A percentile compares a stretch with the other conserved stretches of the same genome.
Conservation (phyloP, 805 yeast genomes). For the Yamadazyma olivae region DNA sequence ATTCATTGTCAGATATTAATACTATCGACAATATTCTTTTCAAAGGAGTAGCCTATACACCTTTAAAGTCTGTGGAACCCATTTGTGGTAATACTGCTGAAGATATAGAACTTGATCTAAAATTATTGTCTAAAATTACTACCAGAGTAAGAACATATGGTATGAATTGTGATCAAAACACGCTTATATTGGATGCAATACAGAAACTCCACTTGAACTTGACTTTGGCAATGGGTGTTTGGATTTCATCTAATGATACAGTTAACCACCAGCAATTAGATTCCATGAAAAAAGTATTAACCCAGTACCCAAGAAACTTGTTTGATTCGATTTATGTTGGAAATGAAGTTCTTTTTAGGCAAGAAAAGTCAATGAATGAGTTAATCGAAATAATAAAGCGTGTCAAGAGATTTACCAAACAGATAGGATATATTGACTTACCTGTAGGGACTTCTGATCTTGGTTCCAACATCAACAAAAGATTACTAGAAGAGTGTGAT, state of each 20-base stretch:
- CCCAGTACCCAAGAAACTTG: slow-evolving; percentile 39
- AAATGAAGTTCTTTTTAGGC: slow-evolving; percentile 58
- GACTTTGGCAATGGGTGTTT: slow-evolving; percentile 59
- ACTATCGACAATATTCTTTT: slow-evolving; percentile 7
- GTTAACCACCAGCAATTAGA: slow-evolving; percentile 46
- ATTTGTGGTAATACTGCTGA: slow-evolving; percentile 47
- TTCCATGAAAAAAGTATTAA: slow-evolving; percentile 41
- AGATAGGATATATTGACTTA: slow-evolving; percentile 30
- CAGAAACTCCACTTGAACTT: slow-evolving; percentile 47
- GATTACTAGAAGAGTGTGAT: slow-evolving; percentile 45
- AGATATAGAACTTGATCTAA: slow-evolving; percentile 55
- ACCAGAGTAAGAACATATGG: slow-evolving; percentile 57
- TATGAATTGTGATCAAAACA: slow-evolving; percentile 58
- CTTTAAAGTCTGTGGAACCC: slow-evolving; percentile 50
- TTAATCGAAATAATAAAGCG: slow-evolving; percentile 42
- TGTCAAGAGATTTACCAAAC: slow-evolving; percentile 35
- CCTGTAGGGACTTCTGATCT: slow-evolving; percentile 65
- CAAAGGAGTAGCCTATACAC: slow-evolving; percentile 58
- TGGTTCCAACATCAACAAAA: slow-evolving; percentile 43
- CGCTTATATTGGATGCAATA: slow-evolving; percentile 51
- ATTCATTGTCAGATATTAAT: no score
- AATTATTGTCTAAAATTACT: slow-evolving; percentile 56
- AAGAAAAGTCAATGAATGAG: slow-evolving; percentile 38
- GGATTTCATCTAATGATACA: slow-evolving; percentile 50
- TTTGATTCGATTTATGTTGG: slow-evolving; percentile 58